These are phyloP conservation scores for Daldinia concentrica DNA, from an alignment of 495 filamentous ascomycete genomes.

Conservation along the genomic window DNA sequence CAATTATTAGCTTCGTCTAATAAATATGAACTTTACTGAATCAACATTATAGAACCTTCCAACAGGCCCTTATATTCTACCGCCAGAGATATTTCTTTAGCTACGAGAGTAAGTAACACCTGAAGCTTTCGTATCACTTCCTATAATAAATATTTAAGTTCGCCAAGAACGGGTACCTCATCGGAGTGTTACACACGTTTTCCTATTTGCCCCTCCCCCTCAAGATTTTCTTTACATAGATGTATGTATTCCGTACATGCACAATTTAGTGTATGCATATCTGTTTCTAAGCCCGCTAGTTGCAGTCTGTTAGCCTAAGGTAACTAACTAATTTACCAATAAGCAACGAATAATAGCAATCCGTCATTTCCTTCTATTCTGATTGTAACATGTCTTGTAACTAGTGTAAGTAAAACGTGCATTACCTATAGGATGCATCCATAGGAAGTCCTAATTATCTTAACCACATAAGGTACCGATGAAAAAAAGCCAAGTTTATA, in stretches of 20 bases:
- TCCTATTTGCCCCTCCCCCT: slow-evolving; percentile 18
- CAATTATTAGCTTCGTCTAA: no score
- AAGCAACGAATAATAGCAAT: no score
- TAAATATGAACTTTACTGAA: no score
- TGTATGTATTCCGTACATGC: no score
- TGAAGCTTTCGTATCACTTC: not conserved
- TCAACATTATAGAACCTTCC: no score
- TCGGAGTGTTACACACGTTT: not conserved
- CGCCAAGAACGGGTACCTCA: slow-evolving; percentile 24
- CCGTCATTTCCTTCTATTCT: no score
- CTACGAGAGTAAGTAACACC: not conserved
- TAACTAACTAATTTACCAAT: no score
- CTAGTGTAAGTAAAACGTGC: not conserved
- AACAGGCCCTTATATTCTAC: no score
- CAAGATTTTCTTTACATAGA: slow-evolving; percentile 8
- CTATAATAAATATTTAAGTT: slow-evolving; percentile 4
- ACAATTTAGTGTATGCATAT: not conserved
- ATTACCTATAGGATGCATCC: no score
- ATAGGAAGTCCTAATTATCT: no score
- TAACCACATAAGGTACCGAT: not conserved
- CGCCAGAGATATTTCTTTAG: not conserved
- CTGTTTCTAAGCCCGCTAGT: not conserved
- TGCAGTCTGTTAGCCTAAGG: no score
- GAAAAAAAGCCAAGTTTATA: not conserved
- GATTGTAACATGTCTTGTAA: not conserved